Evolutionary conservation across 768 basidiomycete species (phyloP), one percentile per base, ranked within the genome.

Genomic region (Imleria badia): DNA sequence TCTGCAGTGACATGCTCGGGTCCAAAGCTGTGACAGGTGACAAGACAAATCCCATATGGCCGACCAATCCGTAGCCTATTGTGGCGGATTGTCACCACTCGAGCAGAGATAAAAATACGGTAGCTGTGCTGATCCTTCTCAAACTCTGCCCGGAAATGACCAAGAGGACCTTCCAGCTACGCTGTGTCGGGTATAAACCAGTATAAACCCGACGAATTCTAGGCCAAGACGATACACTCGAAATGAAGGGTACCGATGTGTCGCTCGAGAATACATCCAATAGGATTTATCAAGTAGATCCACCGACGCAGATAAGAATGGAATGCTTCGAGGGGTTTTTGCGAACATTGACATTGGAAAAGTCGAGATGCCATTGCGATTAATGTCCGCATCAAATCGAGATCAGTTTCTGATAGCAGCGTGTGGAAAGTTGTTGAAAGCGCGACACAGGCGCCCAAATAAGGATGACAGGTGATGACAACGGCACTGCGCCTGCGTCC

Each of bases 201-300:
- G 22, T 19, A 36, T 5, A 40, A 42, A 9, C n/a, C 33, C 23
- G 52, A 10, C 26, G 10, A 26, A 40, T 31, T 55, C 34, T 45
- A 33, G 42, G 29, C 45, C 29, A 8, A 42, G 15, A 47, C 10
- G 6, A 38, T 44, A 48, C 53, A 43, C 48, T n/a, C 23, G 34
- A 47, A 53, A 58, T 50, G 38, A n/a, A 62, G 55, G 48, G 55
- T 29, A 5, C 54, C 12, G 43, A 26, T 14, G 29, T 5, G 33
- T 20, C 42, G 15, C 17, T 30, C 33, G 15, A 36, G 34, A 30
- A 14, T 23, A 33, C 22, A 19, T 9, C 31, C 45, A n/a, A 15
- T 10, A 34, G 20, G 26, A n/a, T 13, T 48, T 35, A n/a, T 9
- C 45, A 10, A 22, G 19, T n/a, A 23, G 48, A 19, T 22, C 35